Conservation (phyloP, 805 yeast species). For the Yarrowia bubula region DNA sequence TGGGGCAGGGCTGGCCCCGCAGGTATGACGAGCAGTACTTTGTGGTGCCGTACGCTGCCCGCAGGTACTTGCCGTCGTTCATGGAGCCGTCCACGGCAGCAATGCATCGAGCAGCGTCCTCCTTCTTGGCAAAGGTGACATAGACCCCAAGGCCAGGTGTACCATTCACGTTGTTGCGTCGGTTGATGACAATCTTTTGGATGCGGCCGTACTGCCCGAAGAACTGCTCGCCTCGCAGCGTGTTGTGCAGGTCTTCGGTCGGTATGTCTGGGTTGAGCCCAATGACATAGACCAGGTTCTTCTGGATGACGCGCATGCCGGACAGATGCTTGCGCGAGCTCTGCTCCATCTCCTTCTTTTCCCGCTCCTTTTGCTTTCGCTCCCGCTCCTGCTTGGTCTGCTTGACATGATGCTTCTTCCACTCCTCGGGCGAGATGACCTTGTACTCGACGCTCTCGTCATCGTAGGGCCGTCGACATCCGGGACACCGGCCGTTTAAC, state of each 20-base stretch:
- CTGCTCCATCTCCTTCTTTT: slow-evolving; percentile 84
- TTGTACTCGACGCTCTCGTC: slow-evolving; percentile 90
- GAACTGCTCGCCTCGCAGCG: slow-evolving; percentile 83
- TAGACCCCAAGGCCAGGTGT: slow-evolving; percentile 89
- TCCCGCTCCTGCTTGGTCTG: slow-evolving; percentile 74
- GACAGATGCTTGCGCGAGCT: slow-evolving; percentile 86
- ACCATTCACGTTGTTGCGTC: slow-evolving; percentile 56
- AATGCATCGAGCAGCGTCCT: slow-evolving; percentile 93
- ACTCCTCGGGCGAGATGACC: slow-evolving; percentile 79
- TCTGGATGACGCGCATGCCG: slow-evolving; percentile 97
- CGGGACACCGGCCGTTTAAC: slow-evolving; percentile 94
- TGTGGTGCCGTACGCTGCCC: slow-evolving; percentile 98
- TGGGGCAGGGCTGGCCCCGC: slow-evolving; percentile 94
- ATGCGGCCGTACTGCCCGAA: slow-evolving; percentile 99
- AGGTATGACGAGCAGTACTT: slow-evolving; percentile 96
- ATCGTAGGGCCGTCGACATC: slow-evolving; percentile 90
- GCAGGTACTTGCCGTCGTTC: slow-evolving; percentile 82
- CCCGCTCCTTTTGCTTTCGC: slow-evolving; percentile 80
- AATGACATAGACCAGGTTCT: slow-evolving; percentile 92
- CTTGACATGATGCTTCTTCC: slow-evolving; percentile 75
- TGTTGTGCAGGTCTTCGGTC: slow-evolving; percentile 78
- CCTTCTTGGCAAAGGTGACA: slow-evolving; percentile 88
- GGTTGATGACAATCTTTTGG: slow-evolving; percentile 87
- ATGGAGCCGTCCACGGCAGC: slow-evolving; percentile 88
- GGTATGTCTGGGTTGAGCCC: slow-evolving; percentile 87